Percentiles rank a stretch among this genome's conserved stretches.
phyloP scores from a whole-genome alignment of 2,329 filamentous ascomycete genomes.

The Paramyrothecium sp. region DNA sequence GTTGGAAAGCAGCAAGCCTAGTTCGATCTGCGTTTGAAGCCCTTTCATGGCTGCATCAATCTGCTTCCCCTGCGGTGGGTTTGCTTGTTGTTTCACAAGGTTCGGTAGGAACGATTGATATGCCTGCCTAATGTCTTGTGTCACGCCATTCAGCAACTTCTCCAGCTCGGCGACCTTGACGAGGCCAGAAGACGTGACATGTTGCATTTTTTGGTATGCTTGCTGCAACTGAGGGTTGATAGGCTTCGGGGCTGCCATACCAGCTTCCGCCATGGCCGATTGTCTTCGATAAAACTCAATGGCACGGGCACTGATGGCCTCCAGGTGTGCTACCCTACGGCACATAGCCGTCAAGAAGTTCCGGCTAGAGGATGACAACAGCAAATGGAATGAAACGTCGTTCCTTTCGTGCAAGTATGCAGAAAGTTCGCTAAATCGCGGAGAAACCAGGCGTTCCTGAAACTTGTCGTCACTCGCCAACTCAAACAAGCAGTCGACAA shows the following conservation, averaged over 20 bases:
- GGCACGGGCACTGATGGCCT: slow-evolving; percentile 45
- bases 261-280: slow-evolving; percentile 37
- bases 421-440: slow-evolving; percentile 48
- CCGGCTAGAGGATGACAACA: slow-evolving; percentile 73
- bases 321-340: slow-evolving; percentile 60
- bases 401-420: slow-evolving; percentile 52
- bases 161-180: slow-evolving; percentile 63
- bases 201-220: slow-evolving; percentile 54
- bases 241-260: slow-evolving; percentile 30
- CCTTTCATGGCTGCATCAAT: slow-evolving; percentile 43
- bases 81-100: slow-evolving; percentile 44
- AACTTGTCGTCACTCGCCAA: slow-evolving; percentile 53
- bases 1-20: slow-evolving; percentile 49
- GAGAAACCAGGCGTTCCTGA: slow-evolving; percentile 45
- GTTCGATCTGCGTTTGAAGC: slow-evolving; percentile 48
- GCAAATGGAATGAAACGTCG: slow-evolving; percentile 58
- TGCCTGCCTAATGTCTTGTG: slow-evolving; percentile 46
- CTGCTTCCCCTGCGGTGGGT: slow-evolving; percentile 41
- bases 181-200: slow-evolving; percentile 47
- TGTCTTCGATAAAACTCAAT: slow-evolving; percentile 50
- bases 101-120: slow-evolving; percentile 46
- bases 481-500: slow-evolving; percentile 57
- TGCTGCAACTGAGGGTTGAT: slow-evolving; percentile 54
- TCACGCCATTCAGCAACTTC: slow-evolving; percentile 52
- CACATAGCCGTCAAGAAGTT: slow-evolving; percentile 69